phyloP scores from a whole-genome alignment of 805 yeast genomes.

The Zygoascus bituminiphila region DNA sequence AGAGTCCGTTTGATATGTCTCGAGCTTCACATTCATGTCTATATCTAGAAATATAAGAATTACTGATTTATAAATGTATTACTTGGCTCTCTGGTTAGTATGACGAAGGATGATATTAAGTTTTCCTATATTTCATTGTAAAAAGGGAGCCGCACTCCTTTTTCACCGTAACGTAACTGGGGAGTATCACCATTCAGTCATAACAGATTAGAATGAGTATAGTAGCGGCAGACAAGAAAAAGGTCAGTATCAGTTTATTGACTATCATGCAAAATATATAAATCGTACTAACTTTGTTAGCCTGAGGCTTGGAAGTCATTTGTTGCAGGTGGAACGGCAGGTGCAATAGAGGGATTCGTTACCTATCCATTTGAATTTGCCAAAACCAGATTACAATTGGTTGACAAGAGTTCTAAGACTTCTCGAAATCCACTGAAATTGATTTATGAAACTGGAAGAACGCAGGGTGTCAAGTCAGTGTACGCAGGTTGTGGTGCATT shows the following conservation, averaged over 20 bases:
- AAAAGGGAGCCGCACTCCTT: no score
- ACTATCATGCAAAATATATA: no score
- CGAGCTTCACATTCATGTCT: not conserved
- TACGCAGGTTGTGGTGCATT: conserved; percentile 97
- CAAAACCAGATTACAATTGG: conserved; percentile 82
- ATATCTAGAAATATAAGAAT: no score
- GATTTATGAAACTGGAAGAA: conserved; percentile 62
- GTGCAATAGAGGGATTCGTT: conserved; percentile 63
- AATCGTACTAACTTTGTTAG: conserved; percentile 9
- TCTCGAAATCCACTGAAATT: conserved; percentile 80
- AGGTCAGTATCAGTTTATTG: no score
- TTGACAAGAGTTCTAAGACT: conserved; percentile 28
- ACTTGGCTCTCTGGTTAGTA: no score
- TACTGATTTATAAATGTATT: no score
- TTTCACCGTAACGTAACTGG: no score
- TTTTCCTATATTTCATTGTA: no score
- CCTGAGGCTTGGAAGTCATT: conserved; percentile 30
- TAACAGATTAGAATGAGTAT: no score
- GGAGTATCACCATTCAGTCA: no score
- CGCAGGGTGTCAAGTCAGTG: conserved; percentile 70
- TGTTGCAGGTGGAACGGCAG: conserved; percentile 40
- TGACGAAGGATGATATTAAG: no score
- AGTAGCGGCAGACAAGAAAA: no score
- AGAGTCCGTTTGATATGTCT: not conserved
- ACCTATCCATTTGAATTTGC: conserved; percentile 98